Evolutionary conservation across 2,329 filamentous ascomycete species (phyloP), one percentile per base, ranked within the genome.

Genomic region (Cercospora beticola): DNA sequence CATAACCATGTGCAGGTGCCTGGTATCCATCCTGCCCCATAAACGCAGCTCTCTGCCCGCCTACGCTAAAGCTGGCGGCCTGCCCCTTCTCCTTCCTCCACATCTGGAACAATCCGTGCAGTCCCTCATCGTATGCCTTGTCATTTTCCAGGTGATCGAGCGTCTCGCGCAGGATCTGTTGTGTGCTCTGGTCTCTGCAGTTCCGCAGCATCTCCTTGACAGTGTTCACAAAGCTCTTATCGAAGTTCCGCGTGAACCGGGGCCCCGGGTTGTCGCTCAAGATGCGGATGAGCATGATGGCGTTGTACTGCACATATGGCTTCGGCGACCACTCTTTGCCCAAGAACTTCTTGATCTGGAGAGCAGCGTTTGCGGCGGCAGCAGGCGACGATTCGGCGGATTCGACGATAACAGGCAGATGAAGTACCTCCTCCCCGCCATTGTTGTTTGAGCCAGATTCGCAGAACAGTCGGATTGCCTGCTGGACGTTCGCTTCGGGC

Each of bases 211-310:
- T 81, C 52, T 92, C 87, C 81, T 94, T 94, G 16, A 92, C 82
- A 0, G 89, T 89, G 52, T 90, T 86, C 64, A 92, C 88, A 77
- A 97, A 98, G 76, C 92, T 92, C 76, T 89, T 86, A 80, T 97
- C 94, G 52, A 98, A 81, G 78, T 97, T 94, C 73, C 91, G 87
- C n/a, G 94, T 97, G 77, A 99, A 99, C 1, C 89, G 93, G 64
- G 87, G 86, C 31, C 94, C 94, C 0, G 95, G 95, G 78, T 99
- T 97, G 79, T 98, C 94, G 74, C 89, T 86, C 72, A 99, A 84
- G 76, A 99, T 99, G 70, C 94, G 90, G 74, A 96, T 85, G 66
- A 99, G 87, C 95, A 98, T 98, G 76, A 98, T 89, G 71, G 93
- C 91, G 82, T 98, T 97, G 85, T 97, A 98, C 80, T 98, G 94